These are phyloP conservation scores for Sporothrix phasma DNA, from an alignment of 2,329 filamentous ascomycete species.

Conservation along the genomic window DNA sequence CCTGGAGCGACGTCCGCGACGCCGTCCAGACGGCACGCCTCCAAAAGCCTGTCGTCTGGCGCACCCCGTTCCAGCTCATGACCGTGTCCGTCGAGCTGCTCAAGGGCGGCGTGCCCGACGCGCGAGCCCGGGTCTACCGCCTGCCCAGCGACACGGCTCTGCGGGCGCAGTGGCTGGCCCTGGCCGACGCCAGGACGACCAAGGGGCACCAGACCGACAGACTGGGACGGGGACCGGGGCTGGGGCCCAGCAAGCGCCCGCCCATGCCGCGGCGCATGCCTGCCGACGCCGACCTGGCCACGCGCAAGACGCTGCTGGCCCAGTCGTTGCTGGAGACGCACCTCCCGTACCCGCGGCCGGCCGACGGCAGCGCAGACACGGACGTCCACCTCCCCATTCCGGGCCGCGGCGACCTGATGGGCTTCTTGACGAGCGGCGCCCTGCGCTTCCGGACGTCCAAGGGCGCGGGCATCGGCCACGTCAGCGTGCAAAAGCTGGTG, in stretches of 20 bases:
- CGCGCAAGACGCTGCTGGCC: conserved; percentile 36
- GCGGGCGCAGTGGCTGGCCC: conserved; percentile 61
- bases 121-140: conserved; percentile 76
- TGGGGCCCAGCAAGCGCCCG: too few relatives aligned
- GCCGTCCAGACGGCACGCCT: conserved; percentile 28
- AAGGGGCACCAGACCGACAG: neutral
- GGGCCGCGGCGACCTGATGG: conserved; percentile 64
- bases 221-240: too few relatives aligned
- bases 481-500: conserved; percentile 44
- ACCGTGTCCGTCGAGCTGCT: conserved; percentile 59
- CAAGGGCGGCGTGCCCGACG: conserved; percentile 57
- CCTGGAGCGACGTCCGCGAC: conserved; percentile 16
- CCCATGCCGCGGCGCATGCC: conserved; percentile 18
- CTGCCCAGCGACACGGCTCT: conserved; percentile 44
- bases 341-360: conserved; percentile 29
- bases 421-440: conserved; percentile 81
- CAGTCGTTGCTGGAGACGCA: conserved; percentile 37
- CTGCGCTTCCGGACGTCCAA: conserved; percentile 70
- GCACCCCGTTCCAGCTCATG: conserved; percentile 30
- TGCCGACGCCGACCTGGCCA: conserved; percentile 27
- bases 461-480: conserved; percentile 63
- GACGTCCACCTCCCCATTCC: conserved; percentile 57
- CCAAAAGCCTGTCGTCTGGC: conserved; percentile 16
- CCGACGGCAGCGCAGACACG: conserved; percentile 25
- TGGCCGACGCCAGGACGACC: conserved; percentile 21